These are phyloP conservation scores for Extremus antarcticus DNA, from an alignment of 495 filamentous ascomycete species.

Conservation along the genomic window DNA sequence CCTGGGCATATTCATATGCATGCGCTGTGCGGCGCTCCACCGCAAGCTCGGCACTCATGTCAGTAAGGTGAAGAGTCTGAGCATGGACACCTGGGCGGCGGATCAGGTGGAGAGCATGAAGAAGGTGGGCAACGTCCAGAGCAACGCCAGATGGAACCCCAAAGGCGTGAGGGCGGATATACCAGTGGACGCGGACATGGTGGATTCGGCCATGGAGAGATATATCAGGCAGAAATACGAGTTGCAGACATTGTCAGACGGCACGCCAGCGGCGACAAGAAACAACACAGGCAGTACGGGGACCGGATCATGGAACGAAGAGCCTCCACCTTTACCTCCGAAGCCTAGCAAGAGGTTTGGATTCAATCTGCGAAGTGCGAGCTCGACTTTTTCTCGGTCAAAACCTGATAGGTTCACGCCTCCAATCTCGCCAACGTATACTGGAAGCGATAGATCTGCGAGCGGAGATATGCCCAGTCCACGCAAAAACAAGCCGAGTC, in stretches of 20 bases:
- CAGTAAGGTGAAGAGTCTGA: conserved; percentile 95
- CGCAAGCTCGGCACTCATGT: conserved; percentile 96
- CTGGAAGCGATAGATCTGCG: conserved; percentile 21
- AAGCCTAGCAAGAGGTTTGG: conserved; percentile 70
- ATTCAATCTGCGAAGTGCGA: conserved; percentile 57
- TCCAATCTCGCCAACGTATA: conserved; percentile 27
- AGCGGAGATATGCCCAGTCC: conserved; percentile 9
- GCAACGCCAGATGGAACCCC: conserved; percentile 83
- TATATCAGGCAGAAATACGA: conserved; percentile 94
- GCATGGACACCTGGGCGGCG: conserved; percentile 91
- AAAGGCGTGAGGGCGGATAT: conserved; percentile 67
- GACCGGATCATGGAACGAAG: conserved; percentile 36
- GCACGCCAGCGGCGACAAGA: conserved; percentile 25
- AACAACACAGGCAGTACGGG: conserved; percentile 40
- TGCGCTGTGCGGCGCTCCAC: conserved; percentile 92
- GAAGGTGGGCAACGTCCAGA: conserved; percentile 70
- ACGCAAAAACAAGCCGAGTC: conserved; percentile 43
- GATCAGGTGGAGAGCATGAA: conserved; percentile 98
- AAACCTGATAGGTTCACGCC: conserved; percentile 16
- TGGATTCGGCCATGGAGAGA: conserved; percentile 82
- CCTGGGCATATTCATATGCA: conserved; percentile 90
- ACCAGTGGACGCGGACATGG: conserved; percentile 81
- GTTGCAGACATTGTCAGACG: conserved; percentile 41
- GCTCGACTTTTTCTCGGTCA: conserved; percentile 35
- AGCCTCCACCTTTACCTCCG: conserved; percentile 72